Percentiles rank a stretch among this genome's conserved stretches.
Conservation (phyloP, 306 rosid genomes). For the Vigna unguiculata region DNA sequence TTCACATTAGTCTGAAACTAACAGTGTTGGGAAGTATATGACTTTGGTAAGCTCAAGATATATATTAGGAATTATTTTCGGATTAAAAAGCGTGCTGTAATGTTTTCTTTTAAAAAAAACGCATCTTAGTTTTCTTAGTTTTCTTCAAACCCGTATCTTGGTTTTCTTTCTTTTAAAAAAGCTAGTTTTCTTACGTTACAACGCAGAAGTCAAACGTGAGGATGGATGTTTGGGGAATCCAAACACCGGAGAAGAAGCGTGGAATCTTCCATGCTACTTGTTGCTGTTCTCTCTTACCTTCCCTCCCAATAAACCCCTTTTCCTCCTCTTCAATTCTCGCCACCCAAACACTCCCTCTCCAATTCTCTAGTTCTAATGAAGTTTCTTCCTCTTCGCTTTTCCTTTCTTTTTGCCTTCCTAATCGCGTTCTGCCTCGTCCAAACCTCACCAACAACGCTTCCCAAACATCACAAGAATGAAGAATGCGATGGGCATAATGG, state of each 20-base stretch:
- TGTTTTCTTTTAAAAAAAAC: no score
- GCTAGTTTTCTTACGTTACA: background rate
- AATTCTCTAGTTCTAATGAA: constrained; percentile 39
- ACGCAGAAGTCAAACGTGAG: constrained; percentile 1
- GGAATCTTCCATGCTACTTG: constrained; percentile 46
- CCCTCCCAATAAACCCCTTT: background rate
- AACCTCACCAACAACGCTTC: background rate
- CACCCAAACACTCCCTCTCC: background rate
- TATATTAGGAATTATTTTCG: no score
- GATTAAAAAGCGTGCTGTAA: no score
- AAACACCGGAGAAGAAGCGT: constrained; percentile 45
- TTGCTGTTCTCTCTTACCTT: constrained; percentile 12
- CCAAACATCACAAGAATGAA: background rate
- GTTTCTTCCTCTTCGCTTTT: background rate
- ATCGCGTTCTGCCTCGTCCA: background rate
- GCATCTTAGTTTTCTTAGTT: no score
- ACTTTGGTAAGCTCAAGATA: no score
- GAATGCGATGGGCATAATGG: background rate
- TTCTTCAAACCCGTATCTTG: no score
- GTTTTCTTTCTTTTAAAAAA: no score
- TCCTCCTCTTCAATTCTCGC: background rate
- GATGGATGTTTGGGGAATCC: constrained; percentile 34
- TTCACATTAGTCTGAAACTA: no score
- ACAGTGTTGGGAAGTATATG: no score
- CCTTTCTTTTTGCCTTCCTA: constrained; percentile 19